Evolutionary conservation across 148 eudicot genomes (phyloP).

Genomic region (Chenopodium quinoa): DNA sequence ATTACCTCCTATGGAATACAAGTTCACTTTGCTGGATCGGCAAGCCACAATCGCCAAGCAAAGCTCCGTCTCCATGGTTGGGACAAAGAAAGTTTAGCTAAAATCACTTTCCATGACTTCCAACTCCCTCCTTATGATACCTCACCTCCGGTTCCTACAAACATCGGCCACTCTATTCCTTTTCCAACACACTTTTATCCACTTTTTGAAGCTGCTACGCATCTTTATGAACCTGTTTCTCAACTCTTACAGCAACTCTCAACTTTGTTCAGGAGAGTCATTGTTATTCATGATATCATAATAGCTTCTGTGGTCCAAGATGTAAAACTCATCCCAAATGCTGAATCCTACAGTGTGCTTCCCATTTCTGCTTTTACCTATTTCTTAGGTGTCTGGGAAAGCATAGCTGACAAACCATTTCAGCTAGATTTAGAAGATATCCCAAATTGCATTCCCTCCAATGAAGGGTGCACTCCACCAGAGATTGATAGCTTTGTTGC

Average conservation of each 20-base stretch:
- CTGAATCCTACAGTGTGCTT: constrained; percentile 25
- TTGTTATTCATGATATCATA: constrained; percentile 25
- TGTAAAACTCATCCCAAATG: constrained; percentile 25
- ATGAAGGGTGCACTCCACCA: constrained; percentile 29
- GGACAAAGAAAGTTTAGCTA: background rate
- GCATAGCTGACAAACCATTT: constrained; percentile 26
- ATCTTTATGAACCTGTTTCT: constrained; percentile 26
- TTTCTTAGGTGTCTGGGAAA: constrained; percentile 15
- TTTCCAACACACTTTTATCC: constrained; percentile 27
- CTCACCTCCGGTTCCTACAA: constrained; percentile 10
- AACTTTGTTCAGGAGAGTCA: constrained; percentile 2
- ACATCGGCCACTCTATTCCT: background rate
- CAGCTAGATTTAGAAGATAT: constrained; percentile 16
- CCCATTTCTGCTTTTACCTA: constrained; percentile 20
- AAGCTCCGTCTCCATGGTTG: constrained; percentile 26
- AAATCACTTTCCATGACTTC: constrained; percentile 30
- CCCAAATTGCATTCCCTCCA: constrained; percentile 22
- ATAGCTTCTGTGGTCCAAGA: constrained; percentile 31
- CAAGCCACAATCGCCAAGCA: constrained; percentile 28
- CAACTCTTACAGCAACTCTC: constrained; percentile 24
- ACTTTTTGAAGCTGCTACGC: constrained; percentile 14
- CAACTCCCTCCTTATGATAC: constrained; percentile 18
- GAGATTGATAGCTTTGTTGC: constrained; percentile 16
- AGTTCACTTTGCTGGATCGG: constrained; percentile 26
- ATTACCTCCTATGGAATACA: constrained; percentile 25